Percentiles rank a stretch among this genome's conserved stretches.
Evolutionary conservation across 1,284 basidiomycete genomes (phyloP).

Genomic region (Neonothopanus nambi): DNA sequence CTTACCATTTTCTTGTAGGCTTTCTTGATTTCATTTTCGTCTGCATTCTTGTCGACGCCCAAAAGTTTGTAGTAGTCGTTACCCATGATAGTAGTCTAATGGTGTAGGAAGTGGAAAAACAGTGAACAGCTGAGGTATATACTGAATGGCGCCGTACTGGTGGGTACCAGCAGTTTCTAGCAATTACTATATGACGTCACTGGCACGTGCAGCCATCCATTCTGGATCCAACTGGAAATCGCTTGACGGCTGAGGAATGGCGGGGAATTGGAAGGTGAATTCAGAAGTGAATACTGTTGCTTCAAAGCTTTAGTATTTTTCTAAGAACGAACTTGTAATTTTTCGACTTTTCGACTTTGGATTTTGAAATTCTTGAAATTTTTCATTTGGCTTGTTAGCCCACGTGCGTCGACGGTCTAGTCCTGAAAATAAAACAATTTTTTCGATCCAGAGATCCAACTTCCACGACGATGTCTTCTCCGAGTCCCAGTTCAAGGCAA

Average conservation of each 20-base stretch:
- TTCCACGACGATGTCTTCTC: neutral
- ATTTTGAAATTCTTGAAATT: too few relatives aligned
- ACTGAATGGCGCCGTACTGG: neutral
- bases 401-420: neutral
- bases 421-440: too few relatives aligned
- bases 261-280: too few relatives aligned
- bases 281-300: too few relatives aligned
- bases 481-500: neutral
- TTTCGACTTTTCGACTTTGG: too few relatives aligned
- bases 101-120: neutral
- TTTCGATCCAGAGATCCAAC: too few relatives aligned
- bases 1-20: constrained; percentile 80
- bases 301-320: too few relatives aligned
- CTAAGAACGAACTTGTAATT: too few relatives aligned
- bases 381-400: too few relatives aligned
- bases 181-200: constrained; percentile 16
- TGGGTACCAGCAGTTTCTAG: constrained; percentile 30
- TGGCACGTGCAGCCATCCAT: too few relatives aligned
- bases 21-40: constrained; percentile 84
- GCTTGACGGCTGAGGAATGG: too few relatives aligned
- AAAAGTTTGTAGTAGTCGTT: constrained; percentile 84
- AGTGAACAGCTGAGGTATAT: neutral
- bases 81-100: constrained; percentile 50
- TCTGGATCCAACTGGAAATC: constrained; percentile 2
- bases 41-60: constrained; percentile 72